phyloP scores from a whole-genome alignment of 306 rosid species.

The Carpinus fangiana region DNA sequence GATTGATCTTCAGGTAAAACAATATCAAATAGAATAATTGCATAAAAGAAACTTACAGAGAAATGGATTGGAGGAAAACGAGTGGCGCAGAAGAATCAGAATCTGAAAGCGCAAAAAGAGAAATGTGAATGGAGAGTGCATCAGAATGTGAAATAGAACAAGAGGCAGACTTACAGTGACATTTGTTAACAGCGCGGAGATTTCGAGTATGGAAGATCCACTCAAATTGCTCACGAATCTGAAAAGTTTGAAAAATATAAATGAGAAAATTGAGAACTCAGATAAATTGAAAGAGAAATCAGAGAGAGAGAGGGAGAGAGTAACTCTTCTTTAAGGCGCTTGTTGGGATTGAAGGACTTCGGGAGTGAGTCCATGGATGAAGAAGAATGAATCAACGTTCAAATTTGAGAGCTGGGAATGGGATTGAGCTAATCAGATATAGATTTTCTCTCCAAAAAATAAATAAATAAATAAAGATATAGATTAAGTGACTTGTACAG shows the following conservation, averaged over 20 bases:
- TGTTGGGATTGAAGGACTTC: conserved; percentile 56
- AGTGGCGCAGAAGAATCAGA: conserved; percentile 50
- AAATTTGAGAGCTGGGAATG: too few species aligned
- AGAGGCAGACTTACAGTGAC: conserved; percentile 34
- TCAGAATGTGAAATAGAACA: neutral
- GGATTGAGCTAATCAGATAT: too few species aligned
- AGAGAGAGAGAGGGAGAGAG: conserved; percentile 11
- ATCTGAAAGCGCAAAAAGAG: conserved; percentile 25
- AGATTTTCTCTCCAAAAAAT: too few species aligned
- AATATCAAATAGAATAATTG: neutral
- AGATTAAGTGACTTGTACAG: too few species aligned
- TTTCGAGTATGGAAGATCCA: conserved; percentile 67
- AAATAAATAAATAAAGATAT: too few species aligned
- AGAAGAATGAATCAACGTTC: neutral
- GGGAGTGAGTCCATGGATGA: conserved; percentile 55
- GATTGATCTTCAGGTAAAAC: neutral
- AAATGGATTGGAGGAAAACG: conserved; percentile 17
- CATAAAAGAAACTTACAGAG: conserved; percentile 24
- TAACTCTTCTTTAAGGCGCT: conserved; percentile 84
- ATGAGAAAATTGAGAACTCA: neutral
- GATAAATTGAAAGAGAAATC: neutral
- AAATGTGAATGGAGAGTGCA: neutral
- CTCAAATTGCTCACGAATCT: conserved; percentile 68
- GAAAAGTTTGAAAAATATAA: conserved; percentile 18
- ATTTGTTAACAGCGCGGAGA: conserved; percentile 41